Evolutionary conservation across 2,329 filamentous ascomycete genomes (phyloP).

Genomic region (Talaromyces piceae): DNA sequence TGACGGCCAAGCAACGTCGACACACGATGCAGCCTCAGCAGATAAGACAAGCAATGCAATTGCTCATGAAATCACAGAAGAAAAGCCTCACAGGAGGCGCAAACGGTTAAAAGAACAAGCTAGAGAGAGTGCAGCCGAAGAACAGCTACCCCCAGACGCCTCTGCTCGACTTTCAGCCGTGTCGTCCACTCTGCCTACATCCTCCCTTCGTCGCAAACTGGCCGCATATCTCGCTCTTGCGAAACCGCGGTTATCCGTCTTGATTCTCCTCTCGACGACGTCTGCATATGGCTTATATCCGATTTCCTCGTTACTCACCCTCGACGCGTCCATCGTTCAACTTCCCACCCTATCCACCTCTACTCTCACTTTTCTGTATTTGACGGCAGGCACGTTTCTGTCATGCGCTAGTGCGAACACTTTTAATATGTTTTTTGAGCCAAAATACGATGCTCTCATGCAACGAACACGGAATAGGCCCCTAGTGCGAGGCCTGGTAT

Average conservation of each 20-base stretch:
- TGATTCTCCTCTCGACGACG: constrained; percentile 86
- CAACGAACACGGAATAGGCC: constrained; percentile 84
- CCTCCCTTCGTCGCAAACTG: constrained; percentile 57
- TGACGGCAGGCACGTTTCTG: constrained; percentile 80
- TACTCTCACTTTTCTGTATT: constrained; percentile 83
- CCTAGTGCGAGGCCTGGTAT: constrained; percentile 73
- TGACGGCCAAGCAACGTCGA: constrained; percentile 12
- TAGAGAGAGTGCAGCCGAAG: constrained; percentile 13
- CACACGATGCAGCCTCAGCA: not conserved
- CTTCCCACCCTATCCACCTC: constrained; percentile 59
- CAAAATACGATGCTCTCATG: constrained; percentile 85
- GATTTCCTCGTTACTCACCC: constrained; percentile 75
- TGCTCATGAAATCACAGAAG: constrained; percentile 18
- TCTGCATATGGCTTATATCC: constrained; percentile 90
- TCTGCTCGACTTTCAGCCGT: constrained; percentile 53
- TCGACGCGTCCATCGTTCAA: constrained; percentile 60
- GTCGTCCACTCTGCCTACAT: constrained; percentile 49
- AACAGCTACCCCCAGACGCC: constrained; percentile 49
- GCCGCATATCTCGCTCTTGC: constrained; percentile 82
- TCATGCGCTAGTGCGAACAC: constrained; percentile 89
- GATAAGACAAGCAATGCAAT: constrained; percentile 13
- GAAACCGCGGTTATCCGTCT: constrained; percentile 88
- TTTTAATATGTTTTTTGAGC: constrained; percentile 96
- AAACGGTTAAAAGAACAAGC: constrained; percentile 34
- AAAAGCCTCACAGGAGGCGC: constrained; percentile 37